phyloP scores from a whole-genome alignment of 139 green algal species.

The Micractinium conductrix region DNA sequence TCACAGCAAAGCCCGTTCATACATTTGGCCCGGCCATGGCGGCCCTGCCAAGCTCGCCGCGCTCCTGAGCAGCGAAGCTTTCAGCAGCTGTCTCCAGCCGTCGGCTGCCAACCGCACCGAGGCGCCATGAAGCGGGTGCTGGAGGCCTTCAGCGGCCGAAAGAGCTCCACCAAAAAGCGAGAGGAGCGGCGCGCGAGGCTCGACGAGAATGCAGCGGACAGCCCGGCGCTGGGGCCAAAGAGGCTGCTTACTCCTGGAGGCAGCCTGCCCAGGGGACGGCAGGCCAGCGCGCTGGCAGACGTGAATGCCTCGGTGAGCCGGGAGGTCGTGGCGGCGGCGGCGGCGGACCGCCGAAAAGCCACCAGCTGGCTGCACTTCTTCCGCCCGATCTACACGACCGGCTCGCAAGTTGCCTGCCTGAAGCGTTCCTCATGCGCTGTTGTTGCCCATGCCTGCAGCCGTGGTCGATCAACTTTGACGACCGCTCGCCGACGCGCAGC shows the following conservation, averaged over 20 bases:
- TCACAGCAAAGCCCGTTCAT: too few species aligned
- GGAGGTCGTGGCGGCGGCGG: too few species aligned
- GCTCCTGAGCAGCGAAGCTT: too few species aligned
- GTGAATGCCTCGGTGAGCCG: background rate
- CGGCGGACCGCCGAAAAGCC: too few species aligned
- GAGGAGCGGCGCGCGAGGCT: background rate
- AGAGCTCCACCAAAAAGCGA: slow-evolving; percentile 1
- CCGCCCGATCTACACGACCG: too few species aligned
- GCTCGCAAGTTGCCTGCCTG: too few species aligned
- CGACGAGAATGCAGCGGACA: slow-evolving; percentile 11
- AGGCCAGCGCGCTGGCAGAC: background rate
- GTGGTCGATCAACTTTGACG: background rate
- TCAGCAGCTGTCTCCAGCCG: background rate
- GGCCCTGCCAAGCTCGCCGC: too few species aligned
- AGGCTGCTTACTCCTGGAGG: background rate
- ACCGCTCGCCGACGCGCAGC: background rate
- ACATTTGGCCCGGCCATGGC: too few species aligned
- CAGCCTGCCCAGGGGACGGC: too few species aligned
- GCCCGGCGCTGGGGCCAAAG: background rate
- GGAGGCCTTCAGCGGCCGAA: background rate
- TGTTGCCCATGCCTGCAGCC: too few species aligned
- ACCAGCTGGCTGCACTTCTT: too few species aligned
- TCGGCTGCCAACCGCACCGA: background rate
- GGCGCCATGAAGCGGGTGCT: background rate
- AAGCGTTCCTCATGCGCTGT: too few species aligned